Evolutionary conservation across 352 stramenopile genomes (phyloP).

Genomic region (Phytopythium helicoides): DNA sequence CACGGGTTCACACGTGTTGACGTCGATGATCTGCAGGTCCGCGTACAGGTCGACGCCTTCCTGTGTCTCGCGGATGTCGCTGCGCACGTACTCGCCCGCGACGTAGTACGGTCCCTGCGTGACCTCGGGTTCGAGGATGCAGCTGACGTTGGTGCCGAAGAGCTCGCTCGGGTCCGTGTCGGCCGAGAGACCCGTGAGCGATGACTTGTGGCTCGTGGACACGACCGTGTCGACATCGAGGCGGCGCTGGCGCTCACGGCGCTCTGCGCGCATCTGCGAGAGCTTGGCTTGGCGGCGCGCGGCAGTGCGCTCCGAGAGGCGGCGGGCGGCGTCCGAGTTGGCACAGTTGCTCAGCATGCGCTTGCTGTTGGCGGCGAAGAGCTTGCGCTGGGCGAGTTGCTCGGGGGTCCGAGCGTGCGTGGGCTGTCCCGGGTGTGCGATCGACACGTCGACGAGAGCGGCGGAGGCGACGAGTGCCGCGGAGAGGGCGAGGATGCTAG

Average conservation of each 20-base stretch:
- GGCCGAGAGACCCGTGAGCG: conserved; percentile 4
- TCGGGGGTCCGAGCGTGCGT: conserved; percentile 7
- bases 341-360: conserved; percentile 15
- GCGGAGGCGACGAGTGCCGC: conserved; percentile 6
- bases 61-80: conserved; percentile 3
- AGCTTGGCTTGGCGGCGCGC: conserved; percentile 9
- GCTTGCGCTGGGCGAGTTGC: conserved; percentile 10
- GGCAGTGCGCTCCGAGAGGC: conserved; percentile 15
- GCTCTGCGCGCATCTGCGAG: too few species aligned
- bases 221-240: conserved; percentile 19
- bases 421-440: conserved; percentile 12
- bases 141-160: conserved; percentile 6
- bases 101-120: conserved; percentile 12
- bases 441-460: conserved; percentile 5
- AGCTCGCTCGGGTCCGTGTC: conserved; percentile 6
- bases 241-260: conserved; percentile 7
- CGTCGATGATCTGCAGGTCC: conserved; percentile 14
- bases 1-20: conserved; percentile 11
- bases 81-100: conserved; percentile 8
- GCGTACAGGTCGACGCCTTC: too few species aligned
- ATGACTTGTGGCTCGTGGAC: conserved; percentile 19
- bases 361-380: conserved; percentile 20
- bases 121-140: too few species aligned
- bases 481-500: conserved; percentile 5
- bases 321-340: conserved; percentile 15